Conservation (phyloP, 2,329 filamentous ascomycete species). For the Ophiobolus disseminans region DNA sequence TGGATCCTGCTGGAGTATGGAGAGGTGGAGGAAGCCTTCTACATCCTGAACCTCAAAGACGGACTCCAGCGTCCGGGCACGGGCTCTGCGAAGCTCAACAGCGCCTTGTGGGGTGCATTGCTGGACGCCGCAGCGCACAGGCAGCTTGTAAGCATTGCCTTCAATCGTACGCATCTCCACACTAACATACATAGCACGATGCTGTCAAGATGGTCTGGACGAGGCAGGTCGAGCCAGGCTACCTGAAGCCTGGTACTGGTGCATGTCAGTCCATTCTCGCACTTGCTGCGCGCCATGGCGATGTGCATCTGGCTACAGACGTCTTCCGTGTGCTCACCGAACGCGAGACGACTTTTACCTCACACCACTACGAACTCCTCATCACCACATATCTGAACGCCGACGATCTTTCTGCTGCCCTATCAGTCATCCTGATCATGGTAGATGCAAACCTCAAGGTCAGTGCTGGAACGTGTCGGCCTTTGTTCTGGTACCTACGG, state of each 20-base stretch:
- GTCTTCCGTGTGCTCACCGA: slow-evolving; percentile 71
- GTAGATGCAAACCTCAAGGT: slow-evolving; percentile 65
- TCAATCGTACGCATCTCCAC: background rate
- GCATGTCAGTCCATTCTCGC: slow-evolving; percentile 73
- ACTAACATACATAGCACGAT: slow-evolving; percentile 57
- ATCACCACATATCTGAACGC: slow-evolving; percentile 71
- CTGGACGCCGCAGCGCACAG: slow-evolving; percentile 76
- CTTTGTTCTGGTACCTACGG: slow-evolving; percentile 66
- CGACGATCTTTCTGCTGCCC: slow-evolving; percentile 68
- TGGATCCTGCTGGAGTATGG: slow-evolving; percentile 74
- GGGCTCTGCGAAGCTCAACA: slow-evolving; percentile 52
- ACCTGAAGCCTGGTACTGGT: slow-evolving; percentile 69
- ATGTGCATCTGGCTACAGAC: slow-evolving; percentile 72
- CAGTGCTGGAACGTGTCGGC: slow-evolving; percentile 66
- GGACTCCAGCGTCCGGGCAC: slow-evolving; percentile 21
- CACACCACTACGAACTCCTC: slow-evolving; percentile 81
- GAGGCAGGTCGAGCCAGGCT: slow-evolving; percentile 64
- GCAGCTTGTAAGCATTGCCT: slow-evolving; percentile 56
- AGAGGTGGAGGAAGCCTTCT: slow-evolving; percentile 79
- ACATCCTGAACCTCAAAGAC: slow-evolving; percentile 62
- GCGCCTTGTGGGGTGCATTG: slow-evolving; percentile 71
- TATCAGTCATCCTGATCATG: slow-evolving; percentile 79
- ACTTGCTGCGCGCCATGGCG: slow-evolving; percentile 72
- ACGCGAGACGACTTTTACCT: slow-evolving; percentile 63
- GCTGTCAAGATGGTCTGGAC: slow-evolving; percentile 77